These are phyloP conservation scores for Aureobasidium leucospermi DNA, from an alignment of 2,329 filamentous ascomycete genomes.

Conservation along the genomic window DNA sequence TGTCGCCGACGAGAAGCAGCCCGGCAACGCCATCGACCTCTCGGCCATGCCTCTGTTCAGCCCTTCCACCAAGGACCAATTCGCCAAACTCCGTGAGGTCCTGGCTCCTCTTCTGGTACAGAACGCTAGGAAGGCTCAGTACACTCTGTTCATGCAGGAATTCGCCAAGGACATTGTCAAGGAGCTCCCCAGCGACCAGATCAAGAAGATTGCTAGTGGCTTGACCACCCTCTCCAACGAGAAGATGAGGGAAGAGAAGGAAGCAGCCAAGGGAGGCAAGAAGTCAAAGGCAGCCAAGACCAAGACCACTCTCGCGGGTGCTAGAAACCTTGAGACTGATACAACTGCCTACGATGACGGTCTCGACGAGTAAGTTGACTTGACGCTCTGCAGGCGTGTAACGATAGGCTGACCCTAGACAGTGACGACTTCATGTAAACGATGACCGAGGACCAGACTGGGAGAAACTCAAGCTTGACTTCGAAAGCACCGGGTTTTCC, in stretches of 20 bases:
- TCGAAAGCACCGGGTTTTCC: not conserved
- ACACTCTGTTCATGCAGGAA: slow-evolving; percentile 82
- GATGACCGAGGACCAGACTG: not conserved
- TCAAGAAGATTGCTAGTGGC: slow-evolving; percentile 87
- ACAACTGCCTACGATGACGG: slow-evolving; percentile 68
- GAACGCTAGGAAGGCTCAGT: slow-evolving; percentile 83
- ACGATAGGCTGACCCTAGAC: slow-evolving; percentile 16
- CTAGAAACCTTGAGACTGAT: slow-evolving; percentile 57
- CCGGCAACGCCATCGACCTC: slow-evolving; percentile 73
- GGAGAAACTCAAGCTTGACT: not conserved
- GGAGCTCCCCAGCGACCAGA: slow-evolving; percentile 83
- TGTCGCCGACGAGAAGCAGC: slow-evolving; percentile 61
- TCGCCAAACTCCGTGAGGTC: slow-evolving; percentile 68
- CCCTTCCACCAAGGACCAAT: slow-evolving; percentile 79
- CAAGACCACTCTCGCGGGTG: slow-evolving; percentile 73
- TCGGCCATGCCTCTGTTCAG: slow-evolving; percentile 77
- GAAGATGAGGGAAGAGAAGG: slow-evolving; percentile 98
- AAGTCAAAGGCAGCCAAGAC: slow-evolving; percentile 96
- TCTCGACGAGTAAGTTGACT: slow-evolving; percentile 69
- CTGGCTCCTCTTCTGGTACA: slow-evolving; percentile 69
- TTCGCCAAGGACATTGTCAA: slow-evolving; percentile 81
- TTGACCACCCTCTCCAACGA: slow-evolving; percentile 91
- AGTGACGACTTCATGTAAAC: slow-evolving; percentile 69
- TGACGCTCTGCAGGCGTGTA: not conserved
- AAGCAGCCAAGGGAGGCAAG: slow-evolving; percentile 86